Evolutionary conservation across 306 rosid species (phyloP).

Genomic region (Hippophae rhamnoides): DNA sequence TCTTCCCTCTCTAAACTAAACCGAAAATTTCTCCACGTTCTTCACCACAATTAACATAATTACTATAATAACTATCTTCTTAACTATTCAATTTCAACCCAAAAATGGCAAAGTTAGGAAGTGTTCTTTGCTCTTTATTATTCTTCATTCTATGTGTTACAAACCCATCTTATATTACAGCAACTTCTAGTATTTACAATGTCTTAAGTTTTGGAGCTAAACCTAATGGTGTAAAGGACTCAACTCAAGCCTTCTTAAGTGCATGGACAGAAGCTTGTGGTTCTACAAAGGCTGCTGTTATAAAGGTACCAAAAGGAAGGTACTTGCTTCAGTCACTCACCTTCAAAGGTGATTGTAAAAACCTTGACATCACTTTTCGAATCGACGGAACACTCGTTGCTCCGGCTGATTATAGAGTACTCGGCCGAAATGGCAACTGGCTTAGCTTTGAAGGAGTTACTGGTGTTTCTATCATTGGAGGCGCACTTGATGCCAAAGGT

Average conservation of each 20-base stretch:
- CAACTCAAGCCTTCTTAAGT: slow-evolving; percentile 25
- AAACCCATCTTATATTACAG: neutral
- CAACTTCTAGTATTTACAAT: slow-evolving; percentile 11
- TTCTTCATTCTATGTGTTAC: neutral
- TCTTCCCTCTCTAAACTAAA: too few relatives aligned
- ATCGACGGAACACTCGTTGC: slow-evolving; percentile 22
- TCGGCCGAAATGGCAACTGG: slow-evolving; percentile 6
- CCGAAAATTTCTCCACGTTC: too few relatives aligned
- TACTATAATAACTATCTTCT: too few relatives aligned
- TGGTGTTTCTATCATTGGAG: slow-evolving; percentile 12
- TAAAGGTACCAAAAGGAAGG: slow-evolving; percentile 33
- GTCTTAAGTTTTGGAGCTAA: slow-evolving; percentile 41
- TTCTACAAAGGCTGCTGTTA: slow-evolving; percentile 1
- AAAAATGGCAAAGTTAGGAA: neutral
- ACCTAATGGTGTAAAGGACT: slow-evolving; percentile 28
- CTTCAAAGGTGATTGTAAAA: slow-evolving; percentile 19
- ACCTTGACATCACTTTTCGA: slow-evolving; percentile 6
- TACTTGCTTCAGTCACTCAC: slow-evolving; percentile 19
- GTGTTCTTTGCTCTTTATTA: neutral
- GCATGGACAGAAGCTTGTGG: slow-evolving; percentile 41
- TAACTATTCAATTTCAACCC: too few relatives aligned
- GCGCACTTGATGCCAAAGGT: slow-evolving; percentile 20
- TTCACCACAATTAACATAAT: too few relatives aligned
- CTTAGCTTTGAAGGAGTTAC: slow-evolving; percentile 21
- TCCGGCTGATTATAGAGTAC: slow-evolving; percentile 12